Evolutionary conservation across 805 yeast genomes (phyloP), one percentile per base, ranked within the genome.

Genomic region (Wickerhamiella brachini): DNA sequence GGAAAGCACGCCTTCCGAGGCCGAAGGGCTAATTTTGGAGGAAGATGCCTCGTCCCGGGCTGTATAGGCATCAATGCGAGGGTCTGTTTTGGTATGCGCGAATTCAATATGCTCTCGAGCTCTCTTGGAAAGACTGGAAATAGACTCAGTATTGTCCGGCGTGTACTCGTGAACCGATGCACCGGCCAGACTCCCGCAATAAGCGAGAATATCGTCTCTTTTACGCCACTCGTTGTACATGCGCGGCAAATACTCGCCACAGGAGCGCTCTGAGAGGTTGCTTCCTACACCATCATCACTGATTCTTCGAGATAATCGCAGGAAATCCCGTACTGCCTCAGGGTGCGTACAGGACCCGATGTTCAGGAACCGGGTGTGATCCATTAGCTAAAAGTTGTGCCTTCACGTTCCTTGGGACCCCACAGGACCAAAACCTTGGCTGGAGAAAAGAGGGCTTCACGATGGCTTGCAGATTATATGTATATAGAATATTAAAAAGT

Each of bases 271-370:
- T 7, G 64, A 64, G 17, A 65, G 51, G 20, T 54, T 47, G 39
- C 60, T 62, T 9, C 56, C 54, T 22, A 65, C 48, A 22, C 58
- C 58, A 48, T 65, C 68, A 49, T 65, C 68, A 1, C 64, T 57
- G 3, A 49, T 48, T 37, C 55, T 52, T 4, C 68, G 52, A n/a
- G 68, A 63, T 13, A 56, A 53, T 3, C 58, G 46, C 23, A 65
- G 51, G 51, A 65, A 65, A 21, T 60, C 57, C 8, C 50, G 47
- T 17, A 64, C 53, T 2, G 61, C 57, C 22, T 53, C 51, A 5
- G 64, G 59, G 9, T 60, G 50, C 13, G 55, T 57, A 43, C 67
- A 56, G 21, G 53, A 54, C 45, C 41, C 34, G 6, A 58, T 56
- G 21, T 55, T 50, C 20, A 21, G 29, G 23, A 54, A 44, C 18